Conservation (phyloP, 1,284 basidiomycete species). For the Neonothopanus nambi region DNA sequence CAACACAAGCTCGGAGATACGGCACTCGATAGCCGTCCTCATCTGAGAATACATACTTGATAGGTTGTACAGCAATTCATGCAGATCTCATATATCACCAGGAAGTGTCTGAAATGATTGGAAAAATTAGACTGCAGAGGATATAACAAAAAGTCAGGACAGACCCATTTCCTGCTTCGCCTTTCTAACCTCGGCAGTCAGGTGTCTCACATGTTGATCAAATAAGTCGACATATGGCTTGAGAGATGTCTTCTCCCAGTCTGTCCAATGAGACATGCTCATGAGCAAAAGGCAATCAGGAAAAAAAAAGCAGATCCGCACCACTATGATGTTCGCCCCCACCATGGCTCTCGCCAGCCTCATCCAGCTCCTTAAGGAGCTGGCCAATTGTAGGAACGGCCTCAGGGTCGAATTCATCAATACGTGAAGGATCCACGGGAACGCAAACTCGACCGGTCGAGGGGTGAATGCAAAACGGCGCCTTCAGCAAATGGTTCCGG, state of each 20-base stretch:
- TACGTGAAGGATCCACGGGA: conserved; percentile 77
- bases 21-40: too few species aligned
- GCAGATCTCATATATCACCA: conserved; percentile 5
- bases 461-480: conserved; percentile 96
- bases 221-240: conserved; percentile 91
- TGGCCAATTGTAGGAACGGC: conserved; percentile 85
- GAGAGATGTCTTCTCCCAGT: conserved; percentile 76
- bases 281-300: not conserved
- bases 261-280: conserved; percentile 31
- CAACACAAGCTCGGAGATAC: not conserved
- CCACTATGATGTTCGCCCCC: conserved; percentile 50
- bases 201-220: conserved; percentile 64
- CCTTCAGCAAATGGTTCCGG: conserved; percentile 96
- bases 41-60: too few species aligned
- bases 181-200: conserved; percentile 62
- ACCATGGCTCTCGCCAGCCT: conserved; percentile 29
- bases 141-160: conserved; percentile 10
- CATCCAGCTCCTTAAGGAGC: conserved; percentile 79
- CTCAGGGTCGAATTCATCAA: conserved; percentile 88
- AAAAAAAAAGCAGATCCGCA: conserved; percentile 24
- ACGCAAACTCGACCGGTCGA: conserved; percentile 96
- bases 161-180: conserved; percentile 51
- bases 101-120: conserved; percentile 13
- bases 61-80: too few species aligned
- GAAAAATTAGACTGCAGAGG: not conserved